A percentile compares a stretch with the other conserved stretches of the same genome.
Evolutionary conservation across 106 monocot genomes (phyloP).

Genomic region (Triglochin maritima): DNA sequence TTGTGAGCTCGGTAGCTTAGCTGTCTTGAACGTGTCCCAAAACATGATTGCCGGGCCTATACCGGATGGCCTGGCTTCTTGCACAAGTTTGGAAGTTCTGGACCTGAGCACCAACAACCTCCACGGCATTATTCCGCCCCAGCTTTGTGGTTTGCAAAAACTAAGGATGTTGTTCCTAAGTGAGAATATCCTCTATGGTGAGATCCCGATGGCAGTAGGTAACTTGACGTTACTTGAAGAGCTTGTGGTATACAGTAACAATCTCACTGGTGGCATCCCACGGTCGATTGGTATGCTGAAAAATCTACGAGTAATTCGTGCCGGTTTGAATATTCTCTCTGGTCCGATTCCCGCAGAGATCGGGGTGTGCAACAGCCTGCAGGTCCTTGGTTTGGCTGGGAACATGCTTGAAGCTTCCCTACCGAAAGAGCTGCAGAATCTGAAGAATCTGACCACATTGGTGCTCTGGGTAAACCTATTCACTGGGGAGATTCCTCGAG

Average conservation of each 20-base stretch:
- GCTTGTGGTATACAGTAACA: conserved; percentile 78
- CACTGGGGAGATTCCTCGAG: conserved; percentile 46
- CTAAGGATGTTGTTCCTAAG: conserved; percentile 53
- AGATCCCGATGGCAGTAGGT: conserved; percentile 42
- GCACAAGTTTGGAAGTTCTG: conserved; percentile 33
- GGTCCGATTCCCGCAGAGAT: conserved; percentile 58
- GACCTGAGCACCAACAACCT: conserved; percentile 67
- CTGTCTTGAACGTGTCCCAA: conserved; percentile 38
- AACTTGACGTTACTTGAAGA: conserved; percentile 42
- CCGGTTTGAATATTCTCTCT: conserved; percentile 49
- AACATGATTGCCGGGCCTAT: conserved; percentile 48
- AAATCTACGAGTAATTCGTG: conserved; percentile 51
- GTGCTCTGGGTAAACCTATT: conserved; percentile 64
- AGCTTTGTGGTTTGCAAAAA: conserved; percentile 25
- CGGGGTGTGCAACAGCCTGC: conserved; percentile 35
- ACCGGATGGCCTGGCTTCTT: conserved; percentile 27
- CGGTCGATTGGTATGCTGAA: conserved; percentile 36
- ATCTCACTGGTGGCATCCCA: conserved; percentile 61
- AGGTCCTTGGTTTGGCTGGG: conserved; percentile 60
- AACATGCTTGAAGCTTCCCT: conserved; percentile 41
- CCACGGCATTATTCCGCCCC: conserved; percentile 43
- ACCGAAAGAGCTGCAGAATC: conserved; percentile 28
- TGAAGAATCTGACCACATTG: conserved; percentile 66
- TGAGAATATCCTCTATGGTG: conserved; percentile 58
- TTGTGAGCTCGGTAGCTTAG: conserved; percentile 32